Percentiles rank a stretch among this genome's conserved stretches.
Evolutionary conservation across 768 basidiomycete genomes (phyloP).

Genomic region (Chlorophyllum brunneum): DNA sequence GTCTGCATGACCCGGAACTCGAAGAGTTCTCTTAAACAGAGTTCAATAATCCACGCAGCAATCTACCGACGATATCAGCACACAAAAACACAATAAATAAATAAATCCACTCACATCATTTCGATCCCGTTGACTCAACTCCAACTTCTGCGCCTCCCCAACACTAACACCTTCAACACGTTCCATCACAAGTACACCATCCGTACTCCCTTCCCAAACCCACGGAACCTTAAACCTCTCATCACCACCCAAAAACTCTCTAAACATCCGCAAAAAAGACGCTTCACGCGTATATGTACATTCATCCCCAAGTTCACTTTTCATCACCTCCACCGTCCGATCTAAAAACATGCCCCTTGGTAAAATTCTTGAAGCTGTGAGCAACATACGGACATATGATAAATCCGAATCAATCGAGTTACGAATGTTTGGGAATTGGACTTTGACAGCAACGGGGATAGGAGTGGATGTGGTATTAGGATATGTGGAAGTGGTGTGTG

Average conservation of each 20-base stretch:
- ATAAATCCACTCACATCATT: conserved; percentile 54
- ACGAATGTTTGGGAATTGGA: conserved; percentile 93
- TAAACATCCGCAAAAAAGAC: conserved; percentile 58
- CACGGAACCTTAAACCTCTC: conserved; percentile 78
- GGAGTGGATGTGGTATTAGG: neutral
- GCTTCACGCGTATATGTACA: conserved; percentile 90
- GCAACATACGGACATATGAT: conserved; percentile 75
- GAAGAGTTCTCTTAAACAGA: conserved; percentile 90
- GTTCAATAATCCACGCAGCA: conserved; percentile 71
- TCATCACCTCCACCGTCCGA: conserved; percentile 84
- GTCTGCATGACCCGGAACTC: conserved; percentile 94
- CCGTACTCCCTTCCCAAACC: conserved; percentile 80
- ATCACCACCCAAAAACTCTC: conserved; percentile 50
- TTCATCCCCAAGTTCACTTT: conserved; percentile 85
- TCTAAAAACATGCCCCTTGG: conserved; percentile 91
- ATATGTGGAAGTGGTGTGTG: conserved; percentile 26
- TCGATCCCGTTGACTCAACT: conserved; percentile 60
- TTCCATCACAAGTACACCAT: conserved; percentile 88
- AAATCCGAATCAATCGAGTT: conserved; percentile 86
- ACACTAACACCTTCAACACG: conserved; percentile 76
- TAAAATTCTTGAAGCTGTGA: conserved; percentile 76
- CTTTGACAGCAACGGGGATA: conserved; percentile 69
- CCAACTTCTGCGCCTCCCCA: conserved; percentile 53
- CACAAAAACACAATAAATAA: neutral
- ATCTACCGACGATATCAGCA: conserved; percentile 49